Percentiles rank a stretch among this genome's conserved stretches.
phyloP scores from a whole-genome alignment of 108 stramenopile genomes.

The Skeletonema marinoi region DNA sequence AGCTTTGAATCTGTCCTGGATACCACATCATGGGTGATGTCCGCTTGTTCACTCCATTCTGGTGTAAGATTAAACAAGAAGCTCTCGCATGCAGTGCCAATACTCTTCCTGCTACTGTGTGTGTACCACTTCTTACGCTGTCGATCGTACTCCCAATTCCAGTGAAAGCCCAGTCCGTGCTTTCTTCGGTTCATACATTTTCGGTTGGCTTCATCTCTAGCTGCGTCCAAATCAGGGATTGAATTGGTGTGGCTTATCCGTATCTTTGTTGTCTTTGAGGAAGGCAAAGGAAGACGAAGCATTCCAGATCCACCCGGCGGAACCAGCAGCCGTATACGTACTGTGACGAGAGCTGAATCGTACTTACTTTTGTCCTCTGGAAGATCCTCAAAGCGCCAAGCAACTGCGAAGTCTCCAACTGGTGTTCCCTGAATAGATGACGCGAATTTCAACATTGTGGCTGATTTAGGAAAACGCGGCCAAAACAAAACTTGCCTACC shows the following conservation, averaged over 20 bases:
- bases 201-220: conserved; percentile 5
- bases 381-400: conserved; percentile 41
- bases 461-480: conserved; percentile 41
- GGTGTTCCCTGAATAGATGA: conserved; percentile 26
- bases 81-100: conserved; percentile 21
- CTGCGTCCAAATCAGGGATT: conserved; percentile 2
- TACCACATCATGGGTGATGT: not conserved
- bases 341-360: conserved; percentile 27
- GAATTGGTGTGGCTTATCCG: not conserved
- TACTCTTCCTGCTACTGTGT: conserved; percentile 17
- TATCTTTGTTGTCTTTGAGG: conserved; percentile 9
- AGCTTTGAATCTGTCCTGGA: not conserved
- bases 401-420: conserved; percentile 36
- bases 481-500: conserved; percentile 35
- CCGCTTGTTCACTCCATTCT: not conserved
- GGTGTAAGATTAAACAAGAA: not conserved
- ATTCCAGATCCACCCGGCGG: conserved; percentile 23
- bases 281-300: conserved; percentile 20
- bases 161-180: conserved; percentile 24
- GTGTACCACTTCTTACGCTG: conserved; percentile 22
- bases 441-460: conserved; percentile 26
- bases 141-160: conserved; percentile 40
- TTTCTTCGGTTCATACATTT: conserved; percentile 20
- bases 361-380: conserved; percentile 13
- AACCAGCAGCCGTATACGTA: conserved; percentile 28